Conservation (phyloP, 768 basidiomycete species). For the Asterophora parasitica region DNA sequence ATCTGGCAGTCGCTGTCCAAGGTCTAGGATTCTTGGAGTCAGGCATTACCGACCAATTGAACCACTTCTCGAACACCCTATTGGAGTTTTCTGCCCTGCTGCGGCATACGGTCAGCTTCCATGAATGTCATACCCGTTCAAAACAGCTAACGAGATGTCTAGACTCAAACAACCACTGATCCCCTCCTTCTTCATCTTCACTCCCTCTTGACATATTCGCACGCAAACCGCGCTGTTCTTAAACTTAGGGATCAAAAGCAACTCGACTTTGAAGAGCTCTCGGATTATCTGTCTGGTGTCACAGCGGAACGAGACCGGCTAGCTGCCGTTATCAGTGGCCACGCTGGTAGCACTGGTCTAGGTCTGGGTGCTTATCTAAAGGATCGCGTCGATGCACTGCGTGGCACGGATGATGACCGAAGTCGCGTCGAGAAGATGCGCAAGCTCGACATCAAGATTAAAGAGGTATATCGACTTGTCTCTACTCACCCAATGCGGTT, state of each 20-base stretch:
- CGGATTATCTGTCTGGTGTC: conserved; percentile 90
- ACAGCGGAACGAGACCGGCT: conserved; percentile 90
- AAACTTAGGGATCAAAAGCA: conserved; percentile 98
- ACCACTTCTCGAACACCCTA: conserved; percentile 94
- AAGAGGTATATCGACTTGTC: conserved; percentile 59
- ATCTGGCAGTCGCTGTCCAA: conserved; percentile 92
- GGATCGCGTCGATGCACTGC: conserved; percentile 86
- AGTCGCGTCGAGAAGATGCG: conserved; percentile 91
- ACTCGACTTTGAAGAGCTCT: conserved; percentile 95
- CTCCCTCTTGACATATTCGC: conserved; percentile 89
- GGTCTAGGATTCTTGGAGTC: conserved; percentile 97
- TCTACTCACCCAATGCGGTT: no score
- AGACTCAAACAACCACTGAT: conserved; percentile 90
- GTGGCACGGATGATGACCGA: conserved; percentile 91
- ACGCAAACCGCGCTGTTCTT: conserved; percentile 89
- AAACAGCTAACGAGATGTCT: conserved; percentile 4
- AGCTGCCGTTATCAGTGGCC: conserved; percentile 85
- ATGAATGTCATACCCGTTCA: conserved; percentile 1
- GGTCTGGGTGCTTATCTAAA: conserved; percentile 87
- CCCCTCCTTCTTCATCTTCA: conserved; percentile 89
- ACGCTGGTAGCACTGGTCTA: conserved; percentile 77
- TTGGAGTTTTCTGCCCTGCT: conserved; percentile 91
- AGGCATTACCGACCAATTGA: conserved; percentile 96
- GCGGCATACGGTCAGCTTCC: conserved; percentile 65
- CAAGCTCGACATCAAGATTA: conserved; percentile 90